phyloP scores from a whole-genome alignment of 2,329 filamentous ascomycete genomes.

The Phialophora tarda region DNA sequence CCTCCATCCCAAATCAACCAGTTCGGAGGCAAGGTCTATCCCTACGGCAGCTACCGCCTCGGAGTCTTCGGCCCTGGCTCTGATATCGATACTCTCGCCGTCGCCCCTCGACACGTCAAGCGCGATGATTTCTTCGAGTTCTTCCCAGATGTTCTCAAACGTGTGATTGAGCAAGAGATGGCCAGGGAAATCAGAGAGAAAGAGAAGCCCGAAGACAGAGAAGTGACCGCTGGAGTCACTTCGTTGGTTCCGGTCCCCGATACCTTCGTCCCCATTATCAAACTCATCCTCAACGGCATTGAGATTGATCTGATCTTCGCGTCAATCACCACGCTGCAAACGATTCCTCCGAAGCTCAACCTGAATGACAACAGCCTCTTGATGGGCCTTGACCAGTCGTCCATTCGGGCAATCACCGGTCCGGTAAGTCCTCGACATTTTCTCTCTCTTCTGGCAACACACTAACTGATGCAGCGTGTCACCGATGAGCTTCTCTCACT shows the following conservation, averaged over 20 bases:
- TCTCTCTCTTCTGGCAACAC: not conserved
- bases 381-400: slow-evolving; percentile 82
- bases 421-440: slow-evolving; percentile 53
- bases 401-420: slow-evolving; percentile 88
- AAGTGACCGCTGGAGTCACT: slow-evolving; percentile 72
- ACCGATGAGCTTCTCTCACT: slow-evolving; percentile 89
- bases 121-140: slow-evolving; percentile 90
- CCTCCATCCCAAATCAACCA: slow-evolving; percentile 79
- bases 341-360: slow-evolving; percentile 73
- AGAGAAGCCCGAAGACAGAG: not conserved
- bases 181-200: not conserved
- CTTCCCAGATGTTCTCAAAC: slow-evolving; percentile 79
- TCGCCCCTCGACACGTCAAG: slow-evolving; percentile 85
- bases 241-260: slow-evolving; percentile 85
- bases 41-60: slow-evolving; percentile 92
- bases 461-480: slow-evolving; percentile 61
- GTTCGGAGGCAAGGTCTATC: slow-evolving; percentile 90
- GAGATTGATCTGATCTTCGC: slow-evolving; percentile 95
- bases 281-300: slow-evolving; percentile 87
- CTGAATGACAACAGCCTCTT: slow-evolving; percentile 84
- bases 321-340: slow-evolving; percentile 70
- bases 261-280: slow-evolving; percentile 96
- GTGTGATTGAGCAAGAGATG: slow-evolving; percentile 63
- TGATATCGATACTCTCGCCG: slow-evolving; percentile 95
- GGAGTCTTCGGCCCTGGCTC: slow-evolving; percentile 93